Evolutionary conservation across 371 early-diverging fungal species (phyloP).

Genomic region (Conidiobolus incongruus): DNA sequence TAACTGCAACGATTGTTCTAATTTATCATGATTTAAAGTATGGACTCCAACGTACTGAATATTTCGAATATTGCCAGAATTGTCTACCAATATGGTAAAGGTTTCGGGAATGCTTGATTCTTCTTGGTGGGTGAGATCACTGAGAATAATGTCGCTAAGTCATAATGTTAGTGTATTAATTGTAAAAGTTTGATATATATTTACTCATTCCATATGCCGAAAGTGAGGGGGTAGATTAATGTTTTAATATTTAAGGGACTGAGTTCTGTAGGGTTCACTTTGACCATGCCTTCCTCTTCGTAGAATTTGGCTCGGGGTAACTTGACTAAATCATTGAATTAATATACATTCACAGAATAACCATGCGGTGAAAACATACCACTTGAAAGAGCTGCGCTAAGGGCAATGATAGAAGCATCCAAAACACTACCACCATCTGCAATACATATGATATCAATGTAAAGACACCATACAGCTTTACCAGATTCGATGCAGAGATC

Average conservation of each 20-base stretch:
- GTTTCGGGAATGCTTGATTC: too few species aligned
- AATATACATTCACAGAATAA: neutral
- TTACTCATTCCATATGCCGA: too few species aligned
- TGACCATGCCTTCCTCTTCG: conserved; percentile 30
- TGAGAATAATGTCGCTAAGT: too few species aligned
- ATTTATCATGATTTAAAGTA: too few species aligned
- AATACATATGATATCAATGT: conserved; percentile 74
- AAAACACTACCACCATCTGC: conserved; percentile 77
- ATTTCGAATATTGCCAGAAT: too few species aligned
- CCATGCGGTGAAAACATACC: conserved; percentile 16
- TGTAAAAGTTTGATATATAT: too few species aligned
- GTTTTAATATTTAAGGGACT: conserved; percentile 21
- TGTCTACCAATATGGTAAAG: too few species aligned
- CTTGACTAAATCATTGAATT: conserved; percentile 16
- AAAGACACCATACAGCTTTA: conserved; percentile 72
- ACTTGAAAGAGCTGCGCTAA: conserved; percentile 42
- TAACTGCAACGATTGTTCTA: too few species aligned
- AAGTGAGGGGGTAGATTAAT: conserved; percentile 34
- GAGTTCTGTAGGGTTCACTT: conserved; percentile 16
- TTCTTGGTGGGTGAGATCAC: too few species aligned
- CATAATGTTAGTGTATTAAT: too few species aligned
- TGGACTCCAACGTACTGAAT: too few species aligned
- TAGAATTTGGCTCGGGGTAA: conserved; percentile 35
- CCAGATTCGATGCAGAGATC: conserved; percentile 61
- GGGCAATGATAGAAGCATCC: conserved; percentile 66